Evolutionary conservation across 208 protist species (phyloP), one percentile per base, ranked within the genome.

Genomic region (Acanthamoeba healyi): DNA sequence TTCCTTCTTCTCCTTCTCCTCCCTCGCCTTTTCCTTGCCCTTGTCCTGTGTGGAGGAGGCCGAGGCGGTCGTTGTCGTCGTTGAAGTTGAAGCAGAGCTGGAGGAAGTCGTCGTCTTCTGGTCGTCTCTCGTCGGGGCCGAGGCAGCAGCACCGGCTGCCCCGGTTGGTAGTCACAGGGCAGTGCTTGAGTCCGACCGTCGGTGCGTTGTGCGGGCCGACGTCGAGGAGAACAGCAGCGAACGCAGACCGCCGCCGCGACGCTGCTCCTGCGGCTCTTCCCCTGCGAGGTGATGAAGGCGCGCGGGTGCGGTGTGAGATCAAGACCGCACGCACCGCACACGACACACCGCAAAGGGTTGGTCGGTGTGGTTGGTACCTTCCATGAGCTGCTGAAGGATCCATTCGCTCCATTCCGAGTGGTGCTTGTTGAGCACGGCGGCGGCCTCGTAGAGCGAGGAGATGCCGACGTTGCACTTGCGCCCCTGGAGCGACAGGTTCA

Each of bases 331-430:
- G 12, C 44, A 49, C 44, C 7, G 12, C 44, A 49, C 44, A 49
- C 12, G 44, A 49, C 44, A 49, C 44, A 49, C 44, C n/a, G n/a
- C n/a, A n/a, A 49, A 4, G 44, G 9, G 63, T 72, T 36, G 63
- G 15, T 17, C 9, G 9, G 26, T 36, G 63, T 29, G 63, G 63
- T 12, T 29, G 15, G 46, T 29, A 72, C 82, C 26, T 49, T 90
- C 56, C 3, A 70, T 67, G 54, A 90, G 82, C 38, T 90, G 82
- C 34, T 40, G 34, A 4, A 72, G 82, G 29, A 90, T 90, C 82
- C 82, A 90, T 14, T 70, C 82, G 56, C 56, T 90, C 82, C 82
- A 90, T 44, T 90, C 54, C 2, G 46, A 70, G 54, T 90, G 56
- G 34, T 90, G 82, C 29, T 72, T 61, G 82, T 90, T 90, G 36